phyloP scores from a whole-genome alignment of 495 filamentous ascomycete species.

The Xylaria palmicola region DNA sequence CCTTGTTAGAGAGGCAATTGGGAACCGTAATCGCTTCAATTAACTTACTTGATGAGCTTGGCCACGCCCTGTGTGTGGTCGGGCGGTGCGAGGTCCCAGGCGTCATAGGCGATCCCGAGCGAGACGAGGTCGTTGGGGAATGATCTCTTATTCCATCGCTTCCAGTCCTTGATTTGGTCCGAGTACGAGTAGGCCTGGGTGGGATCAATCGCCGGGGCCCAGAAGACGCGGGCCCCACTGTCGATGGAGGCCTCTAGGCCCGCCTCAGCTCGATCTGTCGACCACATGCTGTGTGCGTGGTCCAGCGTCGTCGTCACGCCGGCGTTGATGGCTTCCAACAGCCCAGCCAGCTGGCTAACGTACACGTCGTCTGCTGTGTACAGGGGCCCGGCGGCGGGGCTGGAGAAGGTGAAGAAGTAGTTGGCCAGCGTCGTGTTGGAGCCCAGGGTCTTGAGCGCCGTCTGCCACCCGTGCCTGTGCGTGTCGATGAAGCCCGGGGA shows the following conservation, averaged over 20 bases:
- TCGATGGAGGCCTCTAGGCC: constrained; percentile 39
- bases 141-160: constrained; percentile 22
- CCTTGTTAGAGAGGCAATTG: not conserved
- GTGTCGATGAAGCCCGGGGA: constrained; percentile 61
- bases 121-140: constrained; percentile 19
- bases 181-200: constrained; percentile 18
- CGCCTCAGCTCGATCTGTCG: constrained; percentile 38
- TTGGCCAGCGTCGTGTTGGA: constrained; percentile 30
- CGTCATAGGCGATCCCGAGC: constrained; percentile 42
- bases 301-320: constrained; percentile 61
- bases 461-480: constrained; percentile 61
- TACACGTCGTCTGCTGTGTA: constrained; percentile 51
- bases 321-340: constrained; percentile 51
- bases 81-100: constrained; percentile 23
- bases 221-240: constrained; percentile 45
- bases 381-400: constrained; percentile 25
- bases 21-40: not conserved
- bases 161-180: constrained; percentile 34
- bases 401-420: constrained; percentile 20
- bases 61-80: constrained; percentile 29
- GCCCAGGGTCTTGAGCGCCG: constrained; percentile 41
- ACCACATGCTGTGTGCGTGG: constrained; percentile 52
- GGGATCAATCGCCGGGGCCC: constrained; percentile 32
- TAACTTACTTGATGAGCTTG: constrained; percentile 21
- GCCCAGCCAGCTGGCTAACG: constrained; percentile 54